A percentile compares a stretch with the other conserved stretches of the same genome.
These are phyloP conservation scores for Immersiella caudata DNA, from an alignment of 495 filamentous ascomycete species.

Conservation along the genomic window DNA sequence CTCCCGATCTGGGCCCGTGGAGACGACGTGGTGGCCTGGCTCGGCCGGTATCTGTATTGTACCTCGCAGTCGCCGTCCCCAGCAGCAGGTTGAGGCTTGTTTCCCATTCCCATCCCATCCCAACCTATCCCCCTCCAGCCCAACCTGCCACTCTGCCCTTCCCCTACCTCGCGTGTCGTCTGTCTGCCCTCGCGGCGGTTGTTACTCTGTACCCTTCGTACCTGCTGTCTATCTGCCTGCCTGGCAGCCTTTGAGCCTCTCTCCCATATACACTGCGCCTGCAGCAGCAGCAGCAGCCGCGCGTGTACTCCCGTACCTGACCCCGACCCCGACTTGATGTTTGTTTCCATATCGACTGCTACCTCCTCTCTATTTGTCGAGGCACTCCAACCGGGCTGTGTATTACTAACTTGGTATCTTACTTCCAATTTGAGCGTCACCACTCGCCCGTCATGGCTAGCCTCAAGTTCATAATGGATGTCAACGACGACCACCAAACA, in stretches of 20 bases:
- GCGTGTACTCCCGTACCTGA: conserved; percentile 34
- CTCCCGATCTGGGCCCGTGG: conserved; percentile 15
- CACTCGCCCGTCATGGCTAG: conserved; percentile 48
- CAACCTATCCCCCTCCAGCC: neutral
- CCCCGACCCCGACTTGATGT: conserved; percentile 23
- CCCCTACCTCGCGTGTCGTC: conserved; percentile 6
- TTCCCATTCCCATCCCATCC: neutral
- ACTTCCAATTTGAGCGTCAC: conserved; percentile 48
- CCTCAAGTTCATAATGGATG: conserved; percentile 54
- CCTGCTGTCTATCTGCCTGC: conserved; percentile 8
- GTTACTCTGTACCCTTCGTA: conserved; percentile 10
- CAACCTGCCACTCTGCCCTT: neutral
- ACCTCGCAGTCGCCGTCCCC: neutral
- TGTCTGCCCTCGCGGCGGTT: conserved; percentile 7
- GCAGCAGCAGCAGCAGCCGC: conserved; percentile 37
- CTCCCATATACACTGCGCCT: conserved; percentile 9
- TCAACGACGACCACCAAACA: conserved; percentile 42
- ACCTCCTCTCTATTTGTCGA: conserved; percentile 33
- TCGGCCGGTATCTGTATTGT: conserved; percentile 6
- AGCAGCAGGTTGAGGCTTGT: neutral
- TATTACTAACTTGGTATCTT: conserved; percentile 42
- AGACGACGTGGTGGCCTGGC: conserved; percentile 8
- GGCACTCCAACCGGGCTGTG: conserved; percentile 41
- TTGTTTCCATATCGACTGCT: conserved; percentile 34
- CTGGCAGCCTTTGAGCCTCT: conserved; percentile 25